Base-by-base conservation (phyloP, 2,329 filamentous ascomycete species). In the Diaporthe capsici region DNA sequence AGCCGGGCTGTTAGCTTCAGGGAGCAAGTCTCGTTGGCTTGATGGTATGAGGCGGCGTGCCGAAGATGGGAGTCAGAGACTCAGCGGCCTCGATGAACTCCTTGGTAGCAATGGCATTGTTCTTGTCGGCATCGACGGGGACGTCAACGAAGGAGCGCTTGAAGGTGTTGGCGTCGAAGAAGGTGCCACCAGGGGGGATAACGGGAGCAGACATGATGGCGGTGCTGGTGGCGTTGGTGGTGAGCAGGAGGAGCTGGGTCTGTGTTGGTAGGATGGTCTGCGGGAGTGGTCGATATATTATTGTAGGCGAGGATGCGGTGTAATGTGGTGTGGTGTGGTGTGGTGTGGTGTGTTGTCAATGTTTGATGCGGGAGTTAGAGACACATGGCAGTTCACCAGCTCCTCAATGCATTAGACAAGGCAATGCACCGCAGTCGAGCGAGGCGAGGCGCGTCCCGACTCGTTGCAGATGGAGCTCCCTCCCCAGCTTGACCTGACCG, bases 81-180 rank as follows among this genome's bases (percentile, higher is more conserved):
- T 98, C 95, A 72, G 95, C 91, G 75, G 97, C 97, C 79, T 98
- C 94, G 78, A 98, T 93, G 86, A 98, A 99, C 84, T 97, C 92
- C 75, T 90, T 91, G 63, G 97, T 98, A 73, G 91, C 87, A 81
- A 98, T 92, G 77, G 92, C 94, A 87, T 95, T 93, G 85, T 92
- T 92, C 80, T 94, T 93, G 79, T 90, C 89, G 77, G 90, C 88
- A 81, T 95, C 91, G 80, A 98, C 85, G 20, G 94, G 92, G 73
- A 98, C 96, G 80, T 96, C 91, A 78, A 90, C 89, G 87, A 98
- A 99, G 81, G 94, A 96, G 84, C 90, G 90, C 88, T 94, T 94
- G 85, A 97, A 90, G 80, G 92, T 94, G 57, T 74, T 74, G 75
- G 74, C 74, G 83, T 97, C 92, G 86, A 98, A 93, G 88, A 96